These are phyloP conservation scores for Sideroxylon spinosum DNA, from an alignment of 179 eudicot genomes.

Conservation along the genomic window DNA sequence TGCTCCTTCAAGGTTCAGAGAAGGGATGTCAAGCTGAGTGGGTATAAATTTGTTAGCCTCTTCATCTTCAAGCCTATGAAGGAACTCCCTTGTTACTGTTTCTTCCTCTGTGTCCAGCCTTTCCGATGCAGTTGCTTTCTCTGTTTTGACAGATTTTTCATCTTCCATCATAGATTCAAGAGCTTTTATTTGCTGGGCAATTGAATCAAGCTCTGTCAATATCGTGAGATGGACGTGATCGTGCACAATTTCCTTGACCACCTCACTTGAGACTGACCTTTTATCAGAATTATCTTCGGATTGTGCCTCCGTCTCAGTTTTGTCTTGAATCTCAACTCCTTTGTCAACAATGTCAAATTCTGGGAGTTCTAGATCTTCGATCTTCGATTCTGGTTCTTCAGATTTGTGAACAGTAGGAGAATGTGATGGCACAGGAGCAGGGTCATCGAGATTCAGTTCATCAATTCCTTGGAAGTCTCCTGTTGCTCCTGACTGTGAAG, in stretches of 20 bases:
- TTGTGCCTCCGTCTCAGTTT: conserved; percentile 34
- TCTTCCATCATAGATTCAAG: conserved; percentile 82
- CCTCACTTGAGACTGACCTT: conserved; percentile 68
- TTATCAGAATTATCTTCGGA: conserved; percentile 47
- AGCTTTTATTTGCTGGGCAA: conserved; percentile 89
- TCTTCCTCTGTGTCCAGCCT: conserved; percentile 82
- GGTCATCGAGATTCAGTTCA: conserved; percentile 83
- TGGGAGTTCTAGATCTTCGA: conserved; percentile 68
- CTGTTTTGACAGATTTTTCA: conserved; percentile 30
- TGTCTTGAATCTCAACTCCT: conserved; percentile 65
- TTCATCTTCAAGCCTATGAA: conserved; percentile 73
- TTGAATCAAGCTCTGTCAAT: conserved; percentile 80
- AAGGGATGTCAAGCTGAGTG: conserved; percentile 24
- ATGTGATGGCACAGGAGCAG: conserved; percentile 33
- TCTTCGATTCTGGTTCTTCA: conserved; percentile 39
- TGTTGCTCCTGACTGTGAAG: conserved; percentile 51
- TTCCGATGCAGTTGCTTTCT: conserved; percentile 54
- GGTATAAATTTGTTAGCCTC: conserved; percentile 26
- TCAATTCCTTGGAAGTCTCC: conserved; percentile 69
- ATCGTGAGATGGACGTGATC: conserved; percentile 54
- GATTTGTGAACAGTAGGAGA: conserved; percentile 34
- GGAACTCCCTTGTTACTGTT: conserved; percentile 78
- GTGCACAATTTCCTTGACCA: conserved; percentile 83
- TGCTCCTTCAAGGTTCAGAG: conserved; percentile 27
- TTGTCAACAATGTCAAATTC: conserved; percentile 89